Conservation (phyloP, 192 early-diverging fungal genomes). For the Coemansia sp. region DNA sequence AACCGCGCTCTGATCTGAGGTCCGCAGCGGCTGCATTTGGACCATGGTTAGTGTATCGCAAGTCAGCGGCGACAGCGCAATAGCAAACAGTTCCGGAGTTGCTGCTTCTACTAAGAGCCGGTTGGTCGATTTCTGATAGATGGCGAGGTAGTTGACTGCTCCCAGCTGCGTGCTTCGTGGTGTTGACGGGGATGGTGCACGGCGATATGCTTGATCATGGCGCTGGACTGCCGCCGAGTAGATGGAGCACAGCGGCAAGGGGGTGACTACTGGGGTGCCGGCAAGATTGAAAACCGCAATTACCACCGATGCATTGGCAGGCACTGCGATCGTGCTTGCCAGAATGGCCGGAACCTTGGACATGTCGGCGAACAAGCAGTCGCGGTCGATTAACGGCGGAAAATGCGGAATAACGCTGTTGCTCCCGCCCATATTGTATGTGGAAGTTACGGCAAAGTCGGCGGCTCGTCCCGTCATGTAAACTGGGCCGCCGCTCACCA, state of each 20-base stretch:
- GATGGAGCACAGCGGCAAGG: conserved; percentile 1
- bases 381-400: conserved; percentile 11
- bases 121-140: conserved; percentile 37
- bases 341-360: conserved; percentile 11
- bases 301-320: conserved; percentile 1
- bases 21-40: conserved; percentile 14
- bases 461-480: conserved; percentile 51
- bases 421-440: conserved; percentile 1
- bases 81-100: neutral
- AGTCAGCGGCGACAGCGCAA: conserved; percentile 20
- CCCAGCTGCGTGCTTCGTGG: neutral
- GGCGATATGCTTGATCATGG: neutral
- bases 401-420: neutral
- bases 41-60: conserved; percentile 23
- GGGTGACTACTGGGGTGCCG: conserved; percentile 6
- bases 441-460: conserved; percentile 3
- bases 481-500: conserved; percentile 54
- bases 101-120: neutral
- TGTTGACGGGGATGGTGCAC: neutral
- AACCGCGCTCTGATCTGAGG: conserved; percentile 15
- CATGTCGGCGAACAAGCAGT: conserved; percentile 32
- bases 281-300: conserved; percentile 22
- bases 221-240: neutral
- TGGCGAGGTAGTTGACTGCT: neutral
- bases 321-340: conserved; percentile 1